Evolutionary conservation across 2,329 filamentous ascomycete species (phyloP).

Genomic region (Fusarium anguioides): DNA sequence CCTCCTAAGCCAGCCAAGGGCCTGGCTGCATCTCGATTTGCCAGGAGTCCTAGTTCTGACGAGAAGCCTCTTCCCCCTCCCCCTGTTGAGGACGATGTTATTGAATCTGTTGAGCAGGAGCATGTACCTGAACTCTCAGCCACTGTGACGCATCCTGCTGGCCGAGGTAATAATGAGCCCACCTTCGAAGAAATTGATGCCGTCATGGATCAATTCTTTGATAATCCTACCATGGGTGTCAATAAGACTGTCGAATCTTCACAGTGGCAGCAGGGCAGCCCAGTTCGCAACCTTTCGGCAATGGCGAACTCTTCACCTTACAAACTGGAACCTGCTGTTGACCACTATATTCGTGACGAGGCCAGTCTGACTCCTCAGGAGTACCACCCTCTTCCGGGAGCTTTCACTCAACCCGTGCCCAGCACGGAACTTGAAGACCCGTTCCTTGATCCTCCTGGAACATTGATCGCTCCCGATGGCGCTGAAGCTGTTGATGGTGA

Average conservation of each 20-base stretch:
- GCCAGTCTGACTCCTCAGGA: constrained; percentile 78
- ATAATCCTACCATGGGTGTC: constrained; percentile 78
- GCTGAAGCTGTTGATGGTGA: constrained; percentile 58
- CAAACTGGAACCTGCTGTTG: constrained; percentile 60
- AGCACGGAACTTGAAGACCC: constrained; percentile 71
- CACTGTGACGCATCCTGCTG: constrained; percentile 30
- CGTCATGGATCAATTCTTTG: constrained; percentile 86
- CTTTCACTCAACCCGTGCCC: constrained; percentile 58
- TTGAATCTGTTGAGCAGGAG: constrained; percentile 48
- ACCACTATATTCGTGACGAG: constrained; percentile 72
- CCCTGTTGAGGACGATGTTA: constrained; percentile 43
- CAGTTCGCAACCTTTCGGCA: constrained; percentile 40
- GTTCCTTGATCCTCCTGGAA: constrained; percentile 64
- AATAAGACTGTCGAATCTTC: constrained; percentile 68
- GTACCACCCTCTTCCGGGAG: constrained; percentile 60
- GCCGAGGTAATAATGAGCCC: constrained; percentile 51
- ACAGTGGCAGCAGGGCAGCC: constrained; percentile 52
- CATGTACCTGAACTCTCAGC: constrained; percentile 26
- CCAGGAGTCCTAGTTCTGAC: constrained; percentile 51
- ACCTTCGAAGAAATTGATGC: constrained; percentile 90
- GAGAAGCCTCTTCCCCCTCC: constrained; percentile 41
- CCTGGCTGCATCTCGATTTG: constrained; percentile 59
- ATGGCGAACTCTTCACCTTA: constrained; percentile 61
- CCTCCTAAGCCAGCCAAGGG: constrained; percentile 56
- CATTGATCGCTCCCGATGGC: constrained; percentile 63